phyloP scores from a whole-genome alignment of 345 rosid genomes.

The Populus davidiana region DNA sequence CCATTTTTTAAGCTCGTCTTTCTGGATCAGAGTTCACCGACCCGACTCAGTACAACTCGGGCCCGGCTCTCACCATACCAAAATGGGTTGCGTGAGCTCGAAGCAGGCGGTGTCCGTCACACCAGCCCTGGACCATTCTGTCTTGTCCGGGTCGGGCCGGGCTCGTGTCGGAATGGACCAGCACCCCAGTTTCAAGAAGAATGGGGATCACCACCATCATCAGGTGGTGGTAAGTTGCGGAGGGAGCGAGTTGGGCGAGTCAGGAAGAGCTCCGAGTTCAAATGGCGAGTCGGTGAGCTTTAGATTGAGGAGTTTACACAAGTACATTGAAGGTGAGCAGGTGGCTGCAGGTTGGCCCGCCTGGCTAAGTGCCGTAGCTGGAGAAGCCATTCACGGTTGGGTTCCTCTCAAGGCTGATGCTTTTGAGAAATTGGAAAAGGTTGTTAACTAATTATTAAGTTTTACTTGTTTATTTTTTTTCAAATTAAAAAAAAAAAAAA shows the following conservation, averaged over 20 bases:
- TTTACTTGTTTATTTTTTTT: neutral
- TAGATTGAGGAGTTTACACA: constrained; percentile 64
- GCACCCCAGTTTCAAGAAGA: constrained; percentile 20
- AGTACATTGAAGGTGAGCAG: constrained; percentile 81
- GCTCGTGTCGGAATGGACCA: constrained; percentile 24
- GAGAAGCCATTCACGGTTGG: constrained; percentile 97
- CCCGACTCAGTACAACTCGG: neutral
- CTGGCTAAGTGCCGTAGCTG: constrained; percentile 94
- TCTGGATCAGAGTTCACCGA: neutral
- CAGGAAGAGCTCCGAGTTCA: constrained; percentile 58
- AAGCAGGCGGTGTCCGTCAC: constrained; percentile 92
- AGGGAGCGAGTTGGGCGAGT: constrained; percentile 69
- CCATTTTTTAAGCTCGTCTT: neutral
- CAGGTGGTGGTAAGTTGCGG: constrained; percentile 29
- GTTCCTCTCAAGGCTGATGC: constrained; percentile 80
- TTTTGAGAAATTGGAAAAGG: constrained; percentile 92
- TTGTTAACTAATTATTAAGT: constrained; percentile 1
- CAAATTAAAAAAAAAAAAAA: neutral
- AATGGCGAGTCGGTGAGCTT: constrained; percentile 76
- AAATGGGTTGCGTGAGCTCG: constrained; percentile 95
- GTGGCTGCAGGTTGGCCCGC: constrained; percentile 99
- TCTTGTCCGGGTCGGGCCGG: constrained; percentile 42
- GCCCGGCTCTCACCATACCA: neutral
- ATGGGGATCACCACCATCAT: constrained; percentile 12
- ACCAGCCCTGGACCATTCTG: constrained; percentile 78